phyloP scores from a whole-genome alignment of 2,329 filamentous ascomycete genomes.

The Venturiaceae sp. region DNA sequence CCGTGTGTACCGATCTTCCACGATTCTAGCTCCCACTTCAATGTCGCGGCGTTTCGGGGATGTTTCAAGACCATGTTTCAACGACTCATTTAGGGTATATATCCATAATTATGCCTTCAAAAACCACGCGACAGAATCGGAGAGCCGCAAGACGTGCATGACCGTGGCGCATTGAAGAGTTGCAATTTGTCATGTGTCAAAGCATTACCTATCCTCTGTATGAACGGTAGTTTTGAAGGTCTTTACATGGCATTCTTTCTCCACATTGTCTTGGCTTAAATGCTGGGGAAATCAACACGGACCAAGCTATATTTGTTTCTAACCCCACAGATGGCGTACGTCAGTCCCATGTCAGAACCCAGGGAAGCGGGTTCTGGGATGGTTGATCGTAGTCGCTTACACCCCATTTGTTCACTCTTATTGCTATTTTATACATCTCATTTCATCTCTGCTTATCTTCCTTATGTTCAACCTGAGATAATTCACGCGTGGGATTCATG shows the following conservation, averaged over 20 bases:
- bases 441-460: neutral
- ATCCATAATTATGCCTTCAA: neutral
- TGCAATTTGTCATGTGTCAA: neutral
- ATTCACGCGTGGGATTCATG: neutral
- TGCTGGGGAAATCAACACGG: no score
- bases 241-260: neutral
- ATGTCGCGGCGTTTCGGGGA: neutral
- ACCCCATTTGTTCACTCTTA: neutral
- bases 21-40: neutral
- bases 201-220: neutral
- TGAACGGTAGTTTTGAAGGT: neutral
- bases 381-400: neutral
- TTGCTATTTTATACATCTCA: neutral
- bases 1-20: no score
- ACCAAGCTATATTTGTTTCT: neutral
- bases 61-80: neutral
- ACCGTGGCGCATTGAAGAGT: neutral
- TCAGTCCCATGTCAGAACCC: neutral
- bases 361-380: neutral
- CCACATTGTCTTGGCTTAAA: no score
- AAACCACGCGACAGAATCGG: neutral
- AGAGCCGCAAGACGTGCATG: neutral
- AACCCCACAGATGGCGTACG: neutral
- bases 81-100: neutral
- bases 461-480: neutral